These are phyloP conservation scores for Rhizopogon rudus DNA, from an alignment of 768 basidiomycete species.

Conservation along the genomic window DNA sequence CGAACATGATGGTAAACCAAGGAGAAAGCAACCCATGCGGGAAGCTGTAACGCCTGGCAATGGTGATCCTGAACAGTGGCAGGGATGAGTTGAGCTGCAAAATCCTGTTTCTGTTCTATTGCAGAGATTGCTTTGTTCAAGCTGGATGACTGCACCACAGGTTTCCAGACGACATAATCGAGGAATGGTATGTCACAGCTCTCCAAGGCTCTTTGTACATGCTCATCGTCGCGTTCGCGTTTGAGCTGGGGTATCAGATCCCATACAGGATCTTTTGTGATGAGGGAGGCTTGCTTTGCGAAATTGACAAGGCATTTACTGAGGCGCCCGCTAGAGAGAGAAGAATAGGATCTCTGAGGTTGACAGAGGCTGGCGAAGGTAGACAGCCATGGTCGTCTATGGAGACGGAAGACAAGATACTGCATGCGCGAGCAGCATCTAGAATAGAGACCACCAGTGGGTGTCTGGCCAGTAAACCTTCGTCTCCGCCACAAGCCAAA, in stretches of 20 bases:
- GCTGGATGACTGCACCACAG: constrained; percentile 28
- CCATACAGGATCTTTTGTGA: constrained; percentile 40
- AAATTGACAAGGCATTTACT: constrained; percentile 18
- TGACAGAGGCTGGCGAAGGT: not conserved
- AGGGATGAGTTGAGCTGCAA: not conserved
- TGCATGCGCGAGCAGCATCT: constrained; percentile 17
- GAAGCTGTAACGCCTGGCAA: constrained; percentile 16
- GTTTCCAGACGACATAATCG: constrained; percentile 37
- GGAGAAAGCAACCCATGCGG: constrained; percentile 53
- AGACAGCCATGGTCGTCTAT: not conserved
- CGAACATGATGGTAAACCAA: constrained; percentile 42
- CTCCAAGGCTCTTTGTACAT: constrained; percentile 20
- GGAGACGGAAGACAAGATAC: constrained; percentile 9
- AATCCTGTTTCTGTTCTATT: constrained; percentile 9
- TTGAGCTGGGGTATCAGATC: constrained; percentile 32
- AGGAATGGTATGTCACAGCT: constrained; percentile 28
- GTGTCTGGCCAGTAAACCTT: not conserved
- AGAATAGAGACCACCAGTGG: not conserved
- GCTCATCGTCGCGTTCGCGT: not conserved
- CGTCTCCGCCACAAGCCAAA: constrained; percentile 32
- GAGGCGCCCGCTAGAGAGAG: constrained; percentile 19
- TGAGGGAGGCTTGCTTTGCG: constrained; percentile 27
- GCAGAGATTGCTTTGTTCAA: constrained; percentile 26
- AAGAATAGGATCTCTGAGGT: constrained; percentile 8
- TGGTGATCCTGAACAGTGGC: not conserved